phyloP scores from a whole-genome alignment of 345 rosid species.

The Cardamine occulta region DNA sequence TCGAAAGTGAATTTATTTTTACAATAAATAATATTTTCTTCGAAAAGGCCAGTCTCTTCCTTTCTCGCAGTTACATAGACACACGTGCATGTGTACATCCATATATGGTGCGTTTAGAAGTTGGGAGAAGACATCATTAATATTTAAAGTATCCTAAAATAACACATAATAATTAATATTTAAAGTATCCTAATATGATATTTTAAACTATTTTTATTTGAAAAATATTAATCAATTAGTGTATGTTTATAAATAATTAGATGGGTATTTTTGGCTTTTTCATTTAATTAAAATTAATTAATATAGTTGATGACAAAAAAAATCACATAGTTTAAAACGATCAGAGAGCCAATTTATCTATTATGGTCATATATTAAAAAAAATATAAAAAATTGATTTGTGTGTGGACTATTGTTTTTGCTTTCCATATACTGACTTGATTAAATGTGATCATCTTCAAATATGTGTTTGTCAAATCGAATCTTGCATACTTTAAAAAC shows the following conservation, averaged over 20 bases:
- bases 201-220: background rate
- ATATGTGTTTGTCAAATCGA: background rate
- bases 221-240: background rate
- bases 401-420: background rate
- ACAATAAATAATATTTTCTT: conserved; percentile 8
- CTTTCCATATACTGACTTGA: background rate
- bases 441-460: background rate
- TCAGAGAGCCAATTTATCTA: background rate
- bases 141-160: background rate
- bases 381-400: too few relatives aligned
- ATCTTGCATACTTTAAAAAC: background rate
- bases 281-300: background rate
- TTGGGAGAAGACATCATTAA: background rate
- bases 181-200: background rate
- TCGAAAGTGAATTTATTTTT: conserved; percentile 15
- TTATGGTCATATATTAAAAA: background rate
- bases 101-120: conserved; percentile 21
- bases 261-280: conserved; percentile 2
- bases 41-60: conserved; percentile 36
- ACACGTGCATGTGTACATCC: conserved; percentile 45
- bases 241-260: background rate
- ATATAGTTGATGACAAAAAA: too few relatives aligned
- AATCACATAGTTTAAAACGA: background rate
- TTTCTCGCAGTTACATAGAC: conserved; percentile 42
- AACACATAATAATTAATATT: background rate